Evolutionary conservation across 352 stramenopile species (phyloP).

Genomic region (Globisporangium lucens): DNA sequence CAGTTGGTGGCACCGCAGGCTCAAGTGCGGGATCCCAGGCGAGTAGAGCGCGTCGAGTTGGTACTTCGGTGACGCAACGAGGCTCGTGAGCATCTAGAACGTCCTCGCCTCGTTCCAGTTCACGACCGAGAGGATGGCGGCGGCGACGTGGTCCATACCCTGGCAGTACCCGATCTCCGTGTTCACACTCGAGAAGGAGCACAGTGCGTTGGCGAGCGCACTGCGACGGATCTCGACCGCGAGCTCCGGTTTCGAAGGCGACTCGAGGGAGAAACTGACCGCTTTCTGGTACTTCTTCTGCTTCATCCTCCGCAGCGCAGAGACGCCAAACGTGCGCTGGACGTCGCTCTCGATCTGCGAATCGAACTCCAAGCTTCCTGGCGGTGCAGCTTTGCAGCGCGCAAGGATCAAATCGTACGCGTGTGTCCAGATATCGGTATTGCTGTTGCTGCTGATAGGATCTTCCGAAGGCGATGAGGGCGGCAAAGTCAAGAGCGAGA

Average conservation of each 20-base stretch:
- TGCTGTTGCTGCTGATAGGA: background rate
- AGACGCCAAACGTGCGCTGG: conserved; percentile 64
- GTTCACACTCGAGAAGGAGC: conserved; percentile 62
- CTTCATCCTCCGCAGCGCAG: conserved; percentile 37
- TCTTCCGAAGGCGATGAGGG: conserved; percentile 10
- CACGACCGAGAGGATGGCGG: conserved; percentile 57
- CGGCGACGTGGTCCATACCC: conserved; percentile 69
- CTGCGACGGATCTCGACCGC: conserved; percentile 30
- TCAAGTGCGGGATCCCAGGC: conserved; percentile 54
- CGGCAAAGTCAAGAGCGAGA: conserved; percentile 12
- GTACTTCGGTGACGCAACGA: conserved; percentile 52
- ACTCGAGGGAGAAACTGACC: background rate
- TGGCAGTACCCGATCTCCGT: conserved; percentile 74
- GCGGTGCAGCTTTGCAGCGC: conserved; percentile 30
- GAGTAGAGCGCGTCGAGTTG: conserved; percentile 60
- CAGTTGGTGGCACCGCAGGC: conserved; percentile 66
- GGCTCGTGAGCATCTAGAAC: conserved; percentile 68
- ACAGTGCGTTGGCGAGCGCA: conserved; percentile 57
- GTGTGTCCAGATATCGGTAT: conserved; percentile 17
- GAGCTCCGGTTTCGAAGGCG: conserved; percentile 6
- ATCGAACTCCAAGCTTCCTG: conserved; percentile 38
- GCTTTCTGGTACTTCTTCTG: conserved; percentile 21
- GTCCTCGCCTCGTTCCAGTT: conserved; percentile 62
- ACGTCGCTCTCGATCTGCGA: conserved; percentile 70
- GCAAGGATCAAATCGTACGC: conserved; percentile 54